Conservation (phyloP, 441 rosid genomes). For the Breynia disticha region DNA sequence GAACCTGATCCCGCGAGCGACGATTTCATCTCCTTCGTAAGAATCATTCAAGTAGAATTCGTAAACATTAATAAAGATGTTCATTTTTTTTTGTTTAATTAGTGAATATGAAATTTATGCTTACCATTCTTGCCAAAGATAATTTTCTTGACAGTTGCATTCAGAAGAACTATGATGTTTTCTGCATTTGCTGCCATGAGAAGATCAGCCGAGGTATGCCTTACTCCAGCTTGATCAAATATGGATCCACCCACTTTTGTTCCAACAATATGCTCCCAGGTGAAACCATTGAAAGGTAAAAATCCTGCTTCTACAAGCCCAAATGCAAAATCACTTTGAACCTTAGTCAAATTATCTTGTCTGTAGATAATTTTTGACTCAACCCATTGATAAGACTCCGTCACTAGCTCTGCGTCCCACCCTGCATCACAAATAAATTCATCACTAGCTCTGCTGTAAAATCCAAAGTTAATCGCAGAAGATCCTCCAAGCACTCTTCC, state of each 20-base stretch:
- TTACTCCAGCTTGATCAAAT: constrained; percentile 46
- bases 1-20: constrained; percentile 45
- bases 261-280: constrained; percentile 57
- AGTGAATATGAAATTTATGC: constrained; percentile 3
- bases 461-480: constrained; percentile 57
- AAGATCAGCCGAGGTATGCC: constrained; percentile 77
- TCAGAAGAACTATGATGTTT: constrained; percentile 43
- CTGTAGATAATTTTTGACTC: constrained; percentile 53
- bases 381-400: constrained; percentile 60
- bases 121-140: constrained; percentile 35
- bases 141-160: constrained; percentile 50
- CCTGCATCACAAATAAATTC: constrained; percentile 38
- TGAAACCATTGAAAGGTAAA: constrained; percentile 55
- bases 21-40: constrained; percentile 27
- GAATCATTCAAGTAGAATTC: constrained; percentile 10
- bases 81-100: background rate
- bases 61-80: constrained; percentile 1
- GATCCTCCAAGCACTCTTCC: constrained; percentile 57
- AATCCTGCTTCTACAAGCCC: constrained; percentile 72
- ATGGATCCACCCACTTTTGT: constrained; percentile 65
- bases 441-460: constrained; percentile 59
- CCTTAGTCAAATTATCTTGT: constrained; percentile 43
- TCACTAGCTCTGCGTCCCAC: constrained; percentile 55
- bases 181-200: constrained; percentile 36
- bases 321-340: constrained; percentile 51